phyloP scores from a whole-genome alignment of 2,329 filamentous ascomycete species.

The Passalora sequoiae region DNA sequence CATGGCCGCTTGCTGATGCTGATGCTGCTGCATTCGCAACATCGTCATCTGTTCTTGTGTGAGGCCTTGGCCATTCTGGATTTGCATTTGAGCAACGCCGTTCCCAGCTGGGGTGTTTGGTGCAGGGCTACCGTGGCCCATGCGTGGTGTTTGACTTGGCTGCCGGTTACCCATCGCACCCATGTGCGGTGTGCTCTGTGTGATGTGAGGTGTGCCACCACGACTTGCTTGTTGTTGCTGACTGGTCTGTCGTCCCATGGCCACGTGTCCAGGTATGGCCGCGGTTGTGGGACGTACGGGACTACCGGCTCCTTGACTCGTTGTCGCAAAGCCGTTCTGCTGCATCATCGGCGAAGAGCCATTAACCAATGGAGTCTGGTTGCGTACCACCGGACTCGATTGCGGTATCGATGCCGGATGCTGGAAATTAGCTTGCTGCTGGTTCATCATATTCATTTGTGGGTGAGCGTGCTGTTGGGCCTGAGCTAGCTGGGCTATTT shows the following conservation, averaged over 20 bases:
- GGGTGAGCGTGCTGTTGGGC: slow-evolving; percentile 38
- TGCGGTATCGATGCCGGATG: slow-evolving; percentile 47
- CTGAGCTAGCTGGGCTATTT: slow-evolving; percentile 26
- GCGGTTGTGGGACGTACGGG: slow-evolving; percentile 63
- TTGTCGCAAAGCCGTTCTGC: slow-evolving; percentile 50
- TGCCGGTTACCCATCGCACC: slow-evolving; percentile 33
- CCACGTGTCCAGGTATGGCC: slow-evolving; percentile 42
- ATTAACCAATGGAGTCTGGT: slow-evolving; percentile 45
- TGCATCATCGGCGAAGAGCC: slow-evolving; percentile 41
- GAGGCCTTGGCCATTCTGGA: slow-evolving; percentile 28
- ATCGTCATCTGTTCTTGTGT: slow-evolving; percentile 32
- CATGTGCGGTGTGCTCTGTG: slow-evolving; percentile 37
- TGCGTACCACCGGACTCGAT: slow-evolving; percentile 57
- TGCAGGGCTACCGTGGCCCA: slow-evolving; percentile 33
- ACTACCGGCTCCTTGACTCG: slow-evolving; percentile 61
- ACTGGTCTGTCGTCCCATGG: slow-evolving; percentile 36
- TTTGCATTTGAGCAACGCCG: slow-evolving; percentile 26
- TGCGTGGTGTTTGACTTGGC: slow-evolving; percentile 35
- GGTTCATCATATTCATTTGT: slow-evolving; percentile 33
- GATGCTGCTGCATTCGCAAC: slow-evolving; percentile 31
- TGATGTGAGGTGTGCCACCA: slow-evolving; percentile 37
- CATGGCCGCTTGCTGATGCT: slow-evolving; percentile 21
- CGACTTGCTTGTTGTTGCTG: slow-evolving; percentile 35
- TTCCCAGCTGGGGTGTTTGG: slow-evolving; percentile 22
- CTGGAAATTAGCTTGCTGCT: slow-evolving; percentile 41